Evolutionary conservation across 345 rosid species (phyloP), one percentile per base, ranked within the genome.

Genomic region (Geranium rotundifolium): DNA sequence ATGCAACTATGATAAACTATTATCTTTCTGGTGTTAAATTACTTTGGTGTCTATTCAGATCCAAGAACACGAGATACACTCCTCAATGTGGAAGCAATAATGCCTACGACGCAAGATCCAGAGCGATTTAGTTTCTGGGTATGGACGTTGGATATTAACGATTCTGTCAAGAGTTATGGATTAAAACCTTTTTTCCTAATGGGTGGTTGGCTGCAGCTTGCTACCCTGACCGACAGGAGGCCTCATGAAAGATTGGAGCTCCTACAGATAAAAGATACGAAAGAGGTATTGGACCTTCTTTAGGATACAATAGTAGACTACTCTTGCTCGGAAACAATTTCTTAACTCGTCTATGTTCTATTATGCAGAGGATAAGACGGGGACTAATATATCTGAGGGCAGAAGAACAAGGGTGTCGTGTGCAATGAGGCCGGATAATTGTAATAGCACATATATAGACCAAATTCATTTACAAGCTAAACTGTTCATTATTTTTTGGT

Each of bases 121-220:
- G 99, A 93, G 72, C 81, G 78, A 65, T 90, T 93, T 78, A 89
- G 99, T 73, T 93, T 89, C 74, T 93, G 99, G 99, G 99, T 93
- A 82, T 64, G 67, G 15, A 39, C 67, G 10, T 54, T 20, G 29
- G 18, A 50, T 17, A 27, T 58, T 27, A 56, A 10, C 8, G 27
- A 1, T 15, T 7, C 17, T 58, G 1, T 27, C 29, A 34, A 1
- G 5, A 60, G 12, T 2, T 46, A 5, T 13, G 56, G 7, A 23
- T 63, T 64, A 1, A 55, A 16, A 13, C 50, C 6, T 31, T 16
- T 57, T 63, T 64, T 63, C 29, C 29, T 74, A 15, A 68, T 27
- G 27, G 65, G 16, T 70, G 27, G n/a, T 58, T 62, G 63, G 61
- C n/a, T 64, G 66, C 87, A 93, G 99, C 90, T 93, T 62, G 85